These are phyloP conservation scores for Paramecium bursaria DNA, from an alignment of 73 alveolate species.

Conservation along the genomic window DNA sequence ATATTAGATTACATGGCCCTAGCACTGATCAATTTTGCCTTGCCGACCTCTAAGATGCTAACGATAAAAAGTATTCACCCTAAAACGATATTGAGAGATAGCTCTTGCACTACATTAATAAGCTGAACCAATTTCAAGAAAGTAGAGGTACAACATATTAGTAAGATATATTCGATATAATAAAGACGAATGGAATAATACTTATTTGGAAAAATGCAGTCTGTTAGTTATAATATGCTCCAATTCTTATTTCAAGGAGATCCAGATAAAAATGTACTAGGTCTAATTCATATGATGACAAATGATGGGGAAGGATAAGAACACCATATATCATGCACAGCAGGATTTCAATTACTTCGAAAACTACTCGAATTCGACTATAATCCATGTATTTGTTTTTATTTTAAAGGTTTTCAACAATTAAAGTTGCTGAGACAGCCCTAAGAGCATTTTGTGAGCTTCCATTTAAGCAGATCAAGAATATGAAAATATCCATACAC, in stretches of 20 bases:
- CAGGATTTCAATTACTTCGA: constrained; percentile 21
- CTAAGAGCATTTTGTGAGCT: constrained; percentile 32
- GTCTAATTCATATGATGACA: constrained; percentile 17
- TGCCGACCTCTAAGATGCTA: constrained; percentile 8
- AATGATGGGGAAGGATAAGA: not conserved
- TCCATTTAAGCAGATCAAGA: constrained; percentile 6
- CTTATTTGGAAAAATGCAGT: constrained; percentile 40
- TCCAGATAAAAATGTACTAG: not conserved
- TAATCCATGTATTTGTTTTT: constrained; percentile 34
- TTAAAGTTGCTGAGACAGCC: constrained; percentile 18
- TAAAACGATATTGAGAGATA: constrained; percentile 18
- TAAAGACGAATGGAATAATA: constrained; percentile 57
- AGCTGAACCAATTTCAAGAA: constrained; percentile 18
- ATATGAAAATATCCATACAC: constrained; percentile 20
- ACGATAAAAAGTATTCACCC: not conserved
- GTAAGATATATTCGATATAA: not conserved
- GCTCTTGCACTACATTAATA: constrained; percentile 25
- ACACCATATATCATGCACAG: constrained; percentile 37
- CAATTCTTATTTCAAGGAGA: constrained; percentile 32
- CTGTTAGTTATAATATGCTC: not conserved
- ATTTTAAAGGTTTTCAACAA: too few relatives aligned
- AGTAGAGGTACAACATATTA: constrained; percentile 37
- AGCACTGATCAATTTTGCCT: constrained; percentile 47
- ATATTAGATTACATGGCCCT: constrained; percentile 37
- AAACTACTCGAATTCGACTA: constrained; percentile 48